These are phyloP conservation scores for Solanum etuberosum DNA, from an alignment of 257 asterid genomes.

Conservation along the genomic window DNA sequence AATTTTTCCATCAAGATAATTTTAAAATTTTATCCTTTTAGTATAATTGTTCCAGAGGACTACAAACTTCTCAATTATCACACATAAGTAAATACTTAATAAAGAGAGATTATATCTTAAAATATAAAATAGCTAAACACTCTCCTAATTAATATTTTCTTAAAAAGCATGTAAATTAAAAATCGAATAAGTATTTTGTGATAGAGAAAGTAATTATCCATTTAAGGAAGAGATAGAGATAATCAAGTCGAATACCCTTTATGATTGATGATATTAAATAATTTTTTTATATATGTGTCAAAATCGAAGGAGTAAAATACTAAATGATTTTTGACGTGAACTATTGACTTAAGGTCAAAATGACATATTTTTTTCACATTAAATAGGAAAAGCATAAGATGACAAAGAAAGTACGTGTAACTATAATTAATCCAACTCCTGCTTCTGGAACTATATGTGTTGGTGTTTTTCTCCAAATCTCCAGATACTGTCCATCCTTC, in stretches of 20 bases:
- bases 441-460: background rate
- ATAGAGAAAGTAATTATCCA: background rate
- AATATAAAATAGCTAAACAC: background rate
- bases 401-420: background rate
- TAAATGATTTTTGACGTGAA: background rate
- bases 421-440: background rate
- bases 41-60: background rate
- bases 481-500: background rate
- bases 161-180: background rate
- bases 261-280: background rate
- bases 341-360: background rate
- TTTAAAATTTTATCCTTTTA: too few species aligned
- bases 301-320: background rate
- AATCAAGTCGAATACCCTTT: background rate
- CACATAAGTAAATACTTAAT: background rate
- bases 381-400: background rate
- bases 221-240: background rate
- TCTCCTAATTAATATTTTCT: background rate
- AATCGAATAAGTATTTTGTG: background rate
- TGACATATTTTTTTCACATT: background rate
- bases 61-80: background rate
- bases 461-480: background rate
- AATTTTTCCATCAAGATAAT: too few species aligned
- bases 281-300: background rate
- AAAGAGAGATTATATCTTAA: background rate